Evolutionary conservation across 1,284 basidiomycete genomes (phyloP), one percentile per base, ranked within the genome.

Genomic region (Ganoderma multipileum): DNA sequence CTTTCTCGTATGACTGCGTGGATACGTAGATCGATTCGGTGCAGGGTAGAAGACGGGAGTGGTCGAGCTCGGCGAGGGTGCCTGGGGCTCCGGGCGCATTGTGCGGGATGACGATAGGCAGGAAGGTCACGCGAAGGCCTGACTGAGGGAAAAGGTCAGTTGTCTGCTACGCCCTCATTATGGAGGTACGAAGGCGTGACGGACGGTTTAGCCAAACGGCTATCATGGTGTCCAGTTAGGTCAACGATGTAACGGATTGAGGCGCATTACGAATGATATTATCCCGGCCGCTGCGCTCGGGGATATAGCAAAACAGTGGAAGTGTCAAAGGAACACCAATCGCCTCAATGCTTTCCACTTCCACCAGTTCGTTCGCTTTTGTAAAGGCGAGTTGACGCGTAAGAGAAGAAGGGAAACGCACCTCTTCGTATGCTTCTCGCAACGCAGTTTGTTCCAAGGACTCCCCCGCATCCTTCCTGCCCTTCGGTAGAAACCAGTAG

Each of bases 371-470:
- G 30, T 6, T 30, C 9, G 30, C 44, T 52, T 12, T 5, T 2
- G 6, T 38, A 18, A 38, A 58, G 20, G 18, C 20, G 3, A 33
- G 33, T 44, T 16, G 39, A 33, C 39, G 52, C 3, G 47, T 5
- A 7, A 7, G 44, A 16, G 20, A 28, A 18, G 41, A 41, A 39
- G 28, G 39, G n/a, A 7, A 44, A 50, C 69, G 23, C 41, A 88
- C 89, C 85, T 91, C 89, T 76, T 91, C 89, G 74, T 89, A 87
- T 2, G 86, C 89, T 78, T 91, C 89, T 63, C 90, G 80, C 50
- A 91, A 75, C 0, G 87, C 89, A 0, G 89, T 76, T 54, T 83
- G 76, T 74, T 90, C 88, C 16, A 91, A 72, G 6, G 82, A 84
- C 77, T 91, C 89, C 3, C 88, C 88, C 0, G 86, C 72, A 75